Conservation (phyloP, 1,284 basidiomycete species). For the Entoloma clypeatum region DNA sequence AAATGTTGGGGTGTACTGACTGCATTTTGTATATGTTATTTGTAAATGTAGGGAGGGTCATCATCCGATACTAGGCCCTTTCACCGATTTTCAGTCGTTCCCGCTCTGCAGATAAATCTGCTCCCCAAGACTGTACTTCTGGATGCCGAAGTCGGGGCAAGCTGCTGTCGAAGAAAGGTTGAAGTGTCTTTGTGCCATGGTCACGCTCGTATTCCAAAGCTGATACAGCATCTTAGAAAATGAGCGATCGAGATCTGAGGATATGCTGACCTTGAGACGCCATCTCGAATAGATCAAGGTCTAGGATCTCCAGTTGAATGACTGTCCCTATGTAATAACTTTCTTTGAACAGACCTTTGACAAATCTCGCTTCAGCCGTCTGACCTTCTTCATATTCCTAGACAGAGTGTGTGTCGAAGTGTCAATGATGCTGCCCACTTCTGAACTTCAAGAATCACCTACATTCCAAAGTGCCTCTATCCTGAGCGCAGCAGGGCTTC, state of each 20-base stretch:
- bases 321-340: not conserved
- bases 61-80: not conserved
- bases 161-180: constrained; percentile 74
- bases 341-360: constrained; percentile 67
- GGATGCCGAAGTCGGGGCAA: constrained; percentile 71
- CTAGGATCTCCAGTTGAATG: constrained; percentile 32
- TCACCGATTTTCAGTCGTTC: constrained; percentile 13
- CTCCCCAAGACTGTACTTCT: constrained; percentile 75
- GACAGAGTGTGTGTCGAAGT: constrained; percentile 4
- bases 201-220: constrained; percentile 71
- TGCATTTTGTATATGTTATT: no score
- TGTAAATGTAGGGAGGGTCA: no score
- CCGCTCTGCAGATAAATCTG: constrained; percentile 58
- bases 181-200: constrained; percentile 45
- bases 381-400: constrained; percentile 89
- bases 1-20: no score
- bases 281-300: constrained; percentile 93
- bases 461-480: constrained; percentile 83
- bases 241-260: not conserved
- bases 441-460: constrained; percentile 19
- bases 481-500: constrained; percentile 71
- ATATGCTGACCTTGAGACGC: constrained; percentile 64
- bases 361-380: constrained; percentile 83
- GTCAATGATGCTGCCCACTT: constrained; percentile 1
- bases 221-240: constrained; percentile 24